Base-by-base conservation (phyloP, 768 basidiomycete species). In the Cantharellus cinnabarinus region DNA sequence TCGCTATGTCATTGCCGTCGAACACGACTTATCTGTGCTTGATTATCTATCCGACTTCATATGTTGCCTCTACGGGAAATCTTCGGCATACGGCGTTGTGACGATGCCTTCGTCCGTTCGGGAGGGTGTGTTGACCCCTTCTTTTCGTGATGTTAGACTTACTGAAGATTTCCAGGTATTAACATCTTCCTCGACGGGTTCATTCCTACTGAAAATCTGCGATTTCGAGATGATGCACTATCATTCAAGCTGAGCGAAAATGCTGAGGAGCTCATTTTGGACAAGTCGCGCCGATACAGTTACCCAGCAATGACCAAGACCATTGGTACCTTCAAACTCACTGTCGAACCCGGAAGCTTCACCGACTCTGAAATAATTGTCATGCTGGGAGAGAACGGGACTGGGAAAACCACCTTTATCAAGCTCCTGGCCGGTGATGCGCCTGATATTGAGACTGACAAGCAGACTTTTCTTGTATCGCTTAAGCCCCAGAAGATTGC, bases 351-450 rank as follows among this genome's bases (percentile, higher is more conserved):
- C 0, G 95, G 95, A 35, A 78, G 78, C 41, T 99, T 98, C 73
- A 93, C 94, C n/a, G 93, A 98, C 68, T 97, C 93, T 2, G 95
- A 99, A 70, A 99, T 99, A 70, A 89, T 99, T 65, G 95, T 99
- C 70, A 88, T 99, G 83, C 75, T 99, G 41, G 95, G 95, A 62
- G 95, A 99, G 78, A 99, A 99, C 71, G 95, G 95, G 56, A 99
- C 90, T 2, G 93, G 95, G 42, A 99, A 99, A 76, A 97, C 95
- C 50, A 99, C 95, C 0, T 89, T 99, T 69, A 90, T 99, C 59
- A 87, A 93, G 62, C 73, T 99, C 58, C 77, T 99, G 57, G 90
- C 91, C 1, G 95, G 95, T 42, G 93, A 95, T 65, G 80, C 76
- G 20, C 94, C 94, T 3, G 95, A 99, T 71, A 68, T 75, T 52